A percentile compares a stretch with the other conserved stretches of the same genome.
These are phyloP conservation scores for Vanderwaltozyma polyspora DNA, from an alignment of 805 yeast genomes.

Conservation along the genomic window DNA sequence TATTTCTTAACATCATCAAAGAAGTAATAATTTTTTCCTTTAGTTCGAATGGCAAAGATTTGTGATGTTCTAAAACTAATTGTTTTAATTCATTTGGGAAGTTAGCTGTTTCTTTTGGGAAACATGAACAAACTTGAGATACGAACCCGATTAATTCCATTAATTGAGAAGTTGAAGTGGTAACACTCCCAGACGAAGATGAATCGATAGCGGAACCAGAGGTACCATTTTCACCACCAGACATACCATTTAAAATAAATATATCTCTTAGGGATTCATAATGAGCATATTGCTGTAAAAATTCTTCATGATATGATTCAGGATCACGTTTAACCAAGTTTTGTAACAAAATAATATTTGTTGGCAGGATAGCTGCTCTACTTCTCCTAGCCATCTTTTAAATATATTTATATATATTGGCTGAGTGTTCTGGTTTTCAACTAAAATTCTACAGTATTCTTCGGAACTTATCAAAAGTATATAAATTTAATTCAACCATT, in stretches of 20 bases:
- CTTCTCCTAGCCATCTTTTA: constrained; percentile 65
- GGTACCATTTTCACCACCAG: constrained; percentile 7
- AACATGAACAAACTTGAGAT: constrained; percentile 83
- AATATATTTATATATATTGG: neutral
- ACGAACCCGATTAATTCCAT: constrained; percentile 81
- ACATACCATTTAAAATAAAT: constrained; percentile 47
- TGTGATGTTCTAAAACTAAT: constrained; percentile 63
- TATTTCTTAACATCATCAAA: constrained; percentile 81
- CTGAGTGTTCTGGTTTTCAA: neutral
- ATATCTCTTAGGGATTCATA: constrained; percentile 86
- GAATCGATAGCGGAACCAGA: constrained; percentile 30
- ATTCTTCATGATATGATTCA: constrained; percentile 86
- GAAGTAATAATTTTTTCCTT: constrained; percentile 88
- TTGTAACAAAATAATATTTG: constrained; percentile 82
- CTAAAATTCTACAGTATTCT: too few relatives aligned
- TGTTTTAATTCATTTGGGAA: constrained; percentile 75
- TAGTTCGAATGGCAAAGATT: constrained; percentile 70
- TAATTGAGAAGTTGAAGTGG: constrained; percentile 37
- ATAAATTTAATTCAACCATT: too few relatives aligned
- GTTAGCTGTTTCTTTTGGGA: constrained; percentile 73
- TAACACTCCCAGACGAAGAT: constrained; percentile 6
- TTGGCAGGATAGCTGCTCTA: constrained; percentile 89
- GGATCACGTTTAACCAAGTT: constrained; percentile 92
- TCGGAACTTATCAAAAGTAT: too few relatives aligned
- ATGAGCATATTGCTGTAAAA: constrained; percentile 83